Evolutionary conservation across 1,284 basidiomycete species (phyloP).

Genomic region (Ceratobasidium sp.): DNA sequence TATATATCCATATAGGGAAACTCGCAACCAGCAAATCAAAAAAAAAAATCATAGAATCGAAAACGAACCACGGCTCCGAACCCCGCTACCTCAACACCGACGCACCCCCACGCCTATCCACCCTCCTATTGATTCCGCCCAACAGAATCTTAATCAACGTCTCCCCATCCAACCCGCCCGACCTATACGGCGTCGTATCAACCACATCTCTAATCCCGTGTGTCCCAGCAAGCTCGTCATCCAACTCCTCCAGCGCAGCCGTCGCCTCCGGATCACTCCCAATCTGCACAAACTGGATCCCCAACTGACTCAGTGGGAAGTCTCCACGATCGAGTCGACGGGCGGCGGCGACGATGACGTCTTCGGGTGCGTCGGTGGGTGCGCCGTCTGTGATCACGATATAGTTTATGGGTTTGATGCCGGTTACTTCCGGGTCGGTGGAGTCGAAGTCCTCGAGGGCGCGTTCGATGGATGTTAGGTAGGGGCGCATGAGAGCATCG

Average conservation of each 20-base stretch:
- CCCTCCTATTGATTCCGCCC: slow-evolving; percentile 54
- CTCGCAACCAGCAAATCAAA: no score
- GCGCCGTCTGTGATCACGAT: slow-evolving; percentile 72
- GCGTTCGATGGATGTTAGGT: slow-evolving; percentile 59
- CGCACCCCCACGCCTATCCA: slow-evolving; percentile 45
- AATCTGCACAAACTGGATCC: slow-evolving; percentile 72
- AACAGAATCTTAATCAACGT: slow-evolving; percentile 61
- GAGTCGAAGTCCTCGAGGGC: slow-evolving; percentile 50
- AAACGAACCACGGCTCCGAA: background rate
- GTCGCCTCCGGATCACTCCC: slow-evolving; percentile 61
- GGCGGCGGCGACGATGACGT: slow-evolving; percentile 51
- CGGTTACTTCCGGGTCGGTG: slow-evolving; percentile 38
- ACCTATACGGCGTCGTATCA: slow-evolving; percentile 57
- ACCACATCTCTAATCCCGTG: slow-evolving; percentile 60
- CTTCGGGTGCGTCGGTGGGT: slow-evolving; percentile 51
- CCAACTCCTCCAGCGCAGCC: slow-evolving; percentile 59
- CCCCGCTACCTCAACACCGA: slow-evolving; percentile 26
- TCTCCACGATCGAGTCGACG: slow-evolving; percentile 50
- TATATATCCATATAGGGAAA: no score
- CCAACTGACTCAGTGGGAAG: slow-evolving; percentile 55
- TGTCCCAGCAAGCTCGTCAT: slow-evolving; percentile 59
- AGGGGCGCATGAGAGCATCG: slow-evolving; percentile 60
- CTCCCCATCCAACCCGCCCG: slow-evolving; percentile 53
- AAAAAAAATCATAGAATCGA: no score
- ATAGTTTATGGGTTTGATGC: slow-evolving; percentile 65